Percentiles rank a stretch among this genome's conserved stretches.
Conservation (phyloP, 257 asterid genomes). For the Solanum rostratum region DNA sequence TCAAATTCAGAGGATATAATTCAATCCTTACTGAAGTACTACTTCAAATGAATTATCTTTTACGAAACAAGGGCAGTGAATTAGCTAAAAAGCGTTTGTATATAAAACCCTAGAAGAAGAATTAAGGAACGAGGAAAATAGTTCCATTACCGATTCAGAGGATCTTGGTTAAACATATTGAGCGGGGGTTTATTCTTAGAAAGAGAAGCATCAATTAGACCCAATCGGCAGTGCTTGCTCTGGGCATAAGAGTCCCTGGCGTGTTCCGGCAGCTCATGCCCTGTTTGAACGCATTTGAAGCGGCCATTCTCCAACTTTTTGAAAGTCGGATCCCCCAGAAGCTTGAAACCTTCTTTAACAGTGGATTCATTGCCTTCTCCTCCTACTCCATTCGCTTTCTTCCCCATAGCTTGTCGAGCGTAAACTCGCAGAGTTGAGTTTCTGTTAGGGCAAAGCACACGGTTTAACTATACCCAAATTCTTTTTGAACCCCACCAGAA, state of each 20-base stretch:
- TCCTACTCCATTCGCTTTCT: slow-evolving; percentile 27
- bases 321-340: slow-evolving; percentile 68
- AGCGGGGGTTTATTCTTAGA: slow-evolving; percentile 64
- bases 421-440: background rate
- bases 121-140: background rate
- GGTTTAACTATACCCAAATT: background rate
- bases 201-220: slow-evolving; percentile 75
- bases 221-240: slow-evolving; percentile 81
- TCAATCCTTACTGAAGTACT: background rate
- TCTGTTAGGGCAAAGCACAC: background rate
- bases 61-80: background rate
- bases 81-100: background rate
- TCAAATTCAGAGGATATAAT: background rate
- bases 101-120: background rate
- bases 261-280: slow-evolving; percentile 86
- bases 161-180: slow-evolving; percentile 82
- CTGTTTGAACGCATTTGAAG: slow-evolving; percentile 75
- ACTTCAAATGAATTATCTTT: background rate
- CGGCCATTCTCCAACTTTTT: slow-evolving; percentile 64
- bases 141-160: slow-evolving; percentile 39
- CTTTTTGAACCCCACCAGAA: background rate
- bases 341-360: slow-evolving; percentile 49
- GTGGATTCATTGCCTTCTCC: slow-evolving; percentile 4
- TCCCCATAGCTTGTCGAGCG: slow-evolving; percentile 41
- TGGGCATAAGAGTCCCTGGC: slow-evolving; percentile 58